phyloP scores from a whole-genome alignment of 2,329 filamentous ascomycete species.

The Aspergillus sp. region DNA sequence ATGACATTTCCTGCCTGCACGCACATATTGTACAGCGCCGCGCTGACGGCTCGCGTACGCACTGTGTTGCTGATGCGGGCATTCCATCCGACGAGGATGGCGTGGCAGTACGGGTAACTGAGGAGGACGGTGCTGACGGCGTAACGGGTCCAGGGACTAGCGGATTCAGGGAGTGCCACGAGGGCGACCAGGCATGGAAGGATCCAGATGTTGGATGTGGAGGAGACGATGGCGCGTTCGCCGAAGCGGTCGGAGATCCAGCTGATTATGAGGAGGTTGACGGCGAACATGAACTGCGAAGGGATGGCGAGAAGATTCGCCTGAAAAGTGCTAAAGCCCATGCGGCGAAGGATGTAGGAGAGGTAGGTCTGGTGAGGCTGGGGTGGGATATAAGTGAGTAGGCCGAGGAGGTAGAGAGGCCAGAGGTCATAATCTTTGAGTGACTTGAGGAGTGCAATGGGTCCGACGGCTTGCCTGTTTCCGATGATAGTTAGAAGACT shows the following conservation, averaged over 20 bases:
- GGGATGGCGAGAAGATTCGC: conserved; percentile 65
- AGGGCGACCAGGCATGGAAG: conserved; percentile 59
- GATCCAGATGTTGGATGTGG: conserved; percentile 58
- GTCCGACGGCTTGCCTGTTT: conserved; percentile 54
- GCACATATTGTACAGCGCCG: conserved; percentile 57
- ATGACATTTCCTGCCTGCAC: conserved; percentile 33
- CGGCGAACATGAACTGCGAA: conserved; percentile 32
- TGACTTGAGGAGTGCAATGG: conserved; percentile 13
- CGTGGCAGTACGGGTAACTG: conserved; percentile 58
- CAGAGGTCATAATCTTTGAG: conserved; percentile 62
- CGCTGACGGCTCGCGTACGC: conserved; percentile 60
- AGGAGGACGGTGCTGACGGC: conserved; percentile 50
- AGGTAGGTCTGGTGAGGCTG: conserved; percentile 54
- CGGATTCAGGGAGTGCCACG: conserved; percentile 36
- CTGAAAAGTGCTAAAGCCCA: conserved; percentile 62
- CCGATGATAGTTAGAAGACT: conserved; percentile 50
- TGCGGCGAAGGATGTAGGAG: conserved; percentile 56
- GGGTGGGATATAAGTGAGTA: conserved; percentile 55
- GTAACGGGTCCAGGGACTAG: conserved; percentile 53
- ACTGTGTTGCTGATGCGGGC: conserved; percentile 64
- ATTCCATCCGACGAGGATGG: conserved; percentile 60
- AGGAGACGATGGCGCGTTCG: conserved; percentile 47
- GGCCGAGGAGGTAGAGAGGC: conserved; percentile 54
- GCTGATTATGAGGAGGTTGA: conserved; percentile 45
- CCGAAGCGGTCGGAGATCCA: conserved; percentile 48